Conservation (phyloP, 1,139 yeast species). For the Kluyveromyces sp. region DNA sequence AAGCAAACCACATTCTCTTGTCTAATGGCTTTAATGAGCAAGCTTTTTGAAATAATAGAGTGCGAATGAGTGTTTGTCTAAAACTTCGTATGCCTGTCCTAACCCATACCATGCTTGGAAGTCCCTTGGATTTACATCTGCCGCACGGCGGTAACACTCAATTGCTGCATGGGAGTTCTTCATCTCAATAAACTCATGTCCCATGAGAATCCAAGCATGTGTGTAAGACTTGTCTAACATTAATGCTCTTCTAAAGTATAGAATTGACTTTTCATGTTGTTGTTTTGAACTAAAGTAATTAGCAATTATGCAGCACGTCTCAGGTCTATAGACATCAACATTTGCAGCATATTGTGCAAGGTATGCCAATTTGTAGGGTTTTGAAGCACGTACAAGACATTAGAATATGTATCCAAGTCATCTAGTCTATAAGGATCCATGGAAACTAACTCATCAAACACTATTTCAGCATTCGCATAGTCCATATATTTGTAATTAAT, state of each 20-base stretch:
- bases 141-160: conserved; percentile 89
- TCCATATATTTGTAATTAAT: conserved; percentile 75
- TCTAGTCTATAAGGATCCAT: conserved; percentile 85
- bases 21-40: conserved; percentile 84
- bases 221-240: conserved; percentile 72
- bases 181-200: conserved; percentile 95
- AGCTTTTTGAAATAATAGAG: conserved; percentile 89
- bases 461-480: conserved; percentile 66
- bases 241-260: conserved; percentile 86
- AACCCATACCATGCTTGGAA: conserved; percentile 98
- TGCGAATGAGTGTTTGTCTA: conserved; percentile 92
- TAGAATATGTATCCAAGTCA: conserved; percentile 86
- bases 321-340: conserved; percentile 84
- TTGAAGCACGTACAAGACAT: conserved; percentile 91
- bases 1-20: conserved; percentile 94
- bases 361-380: conserved; percentile 72
- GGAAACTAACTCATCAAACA: conserved; percentile 67
- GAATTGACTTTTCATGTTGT: conserved; percentile 91
- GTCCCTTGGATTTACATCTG: conserved; percentile 77
- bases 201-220: conserved; percentile 98
- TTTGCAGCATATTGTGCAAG: conserved; percentile 80
- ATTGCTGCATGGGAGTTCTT: conserved; percentile 97
- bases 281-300: conserved; percentile 87
- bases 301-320: conserved; percentile 90
- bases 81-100: conserved; percentile 95